Conservation (phyloP, 1,284 basidiomycete genomes). For the Malassezia sp. region DNA sequence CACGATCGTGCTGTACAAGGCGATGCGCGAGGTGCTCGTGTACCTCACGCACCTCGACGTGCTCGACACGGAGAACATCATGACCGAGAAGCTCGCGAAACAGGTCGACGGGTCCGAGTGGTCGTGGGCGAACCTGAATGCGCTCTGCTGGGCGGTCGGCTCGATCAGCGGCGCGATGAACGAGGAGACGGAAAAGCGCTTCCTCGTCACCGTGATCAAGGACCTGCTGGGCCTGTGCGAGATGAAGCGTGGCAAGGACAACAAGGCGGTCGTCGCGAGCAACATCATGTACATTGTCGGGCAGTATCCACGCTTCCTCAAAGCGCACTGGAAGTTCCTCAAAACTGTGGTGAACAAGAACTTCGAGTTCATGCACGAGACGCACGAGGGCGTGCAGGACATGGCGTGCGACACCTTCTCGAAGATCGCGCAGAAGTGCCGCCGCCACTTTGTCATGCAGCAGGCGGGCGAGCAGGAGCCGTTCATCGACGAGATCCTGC, state of each 20-base stretch:
- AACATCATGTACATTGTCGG: conserved; percentile 99
- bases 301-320: conserved; percentile 97
- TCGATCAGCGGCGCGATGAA: conserved; percentile 99
- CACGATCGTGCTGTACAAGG: conserved; percentile 97
- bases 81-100: conserved; percentile 75
- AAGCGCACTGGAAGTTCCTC: conserved; percentile 99
- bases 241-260: conserved; percentile 98
- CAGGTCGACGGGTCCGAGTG: conserved; percentile 96
- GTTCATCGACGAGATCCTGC: conserved; percentile 94
- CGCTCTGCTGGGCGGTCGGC: conserved; percentile 98
- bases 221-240: conserved; percentile 91
- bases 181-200: conserved; percentile 94
- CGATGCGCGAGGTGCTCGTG: conserved; percentile 83
- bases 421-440: conserved; percentile 98
- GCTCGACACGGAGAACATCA: conserved; percentile 85
- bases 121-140: conserved; percentile 99
- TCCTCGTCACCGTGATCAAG: conserved; percentile 98
- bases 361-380: conserved; percentile 99
- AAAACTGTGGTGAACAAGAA: conserved; percentile 99
- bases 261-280: conserved; percentile 98
- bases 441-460: conserved; percentile 96
- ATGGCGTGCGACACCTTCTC: conserved; percentile 99
- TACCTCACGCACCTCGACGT: conserved; percentile 97
- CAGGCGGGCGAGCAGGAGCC: conserved; percentile 95
- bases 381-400: conserved; percentile 97